These are phyloP conservation scores for Populus ilicifolia DNA, from an alignment of 345 rosid genomes.

Conservation along the genomic window DNA sequence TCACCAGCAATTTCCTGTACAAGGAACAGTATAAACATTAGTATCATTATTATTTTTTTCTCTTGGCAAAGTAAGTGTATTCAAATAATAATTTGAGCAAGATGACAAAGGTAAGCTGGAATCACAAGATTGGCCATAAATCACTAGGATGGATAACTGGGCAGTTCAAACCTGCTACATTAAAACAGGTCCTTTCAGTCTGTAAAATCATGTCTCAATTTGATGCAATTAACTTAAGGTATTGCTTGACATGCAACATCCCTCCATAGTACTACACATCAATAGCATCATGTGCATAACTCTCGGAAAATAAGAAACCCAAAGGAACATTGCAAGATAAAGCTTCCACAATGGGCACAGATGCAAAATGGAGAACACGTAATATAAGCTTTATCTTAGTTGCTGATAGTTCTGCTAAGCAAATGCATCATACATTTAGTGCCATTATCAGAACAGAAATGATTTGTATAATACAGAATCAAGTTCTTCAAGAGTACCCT, in stretches of 20 bases:
- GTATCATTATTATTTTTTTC: not conserved
- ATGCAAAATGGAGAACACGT: not conserved
- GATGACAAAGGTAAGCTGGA: not conserved
- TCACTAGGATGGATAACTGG: not conserved
- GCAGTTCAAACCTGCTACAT: not conserved
- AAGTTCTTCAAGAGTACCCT: not conserved
- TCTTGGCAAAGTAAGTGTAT: not conserved
- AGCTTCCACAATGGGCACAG: not conserved
- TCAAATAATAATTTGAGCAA: not conserved
- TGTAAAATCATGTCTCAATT: not conserved
- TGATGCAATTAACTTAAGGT: not conserved
- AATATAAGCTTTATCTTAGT: not conserved
- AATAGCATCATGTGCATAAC: not conserved
- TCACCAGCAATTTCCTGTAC: conserved; percentile 84
- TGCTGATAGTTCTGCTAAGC: not conserved
- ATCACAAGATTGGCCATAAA: not conserved
- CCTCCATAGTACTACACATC: not conserved
- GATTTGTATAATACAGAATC: not conserved
- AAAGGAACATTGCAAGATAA: not conserved
- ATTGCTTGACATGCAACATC: not conserved
- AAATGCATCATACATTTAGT: not conserved
- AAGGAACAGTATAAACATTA: conserved; percentile 7
- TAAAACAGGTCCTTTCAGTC: conserved; percentile 6
- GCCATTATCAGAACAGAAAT: not conserved
- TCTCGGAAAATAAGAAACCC: not conserved